A percentile compares a stretch with the other conserved stretches of the same genome.
Conservation (phyloP, 2,329 filamentous ascomycete species). For the Trichoderma sp. region DNA sequence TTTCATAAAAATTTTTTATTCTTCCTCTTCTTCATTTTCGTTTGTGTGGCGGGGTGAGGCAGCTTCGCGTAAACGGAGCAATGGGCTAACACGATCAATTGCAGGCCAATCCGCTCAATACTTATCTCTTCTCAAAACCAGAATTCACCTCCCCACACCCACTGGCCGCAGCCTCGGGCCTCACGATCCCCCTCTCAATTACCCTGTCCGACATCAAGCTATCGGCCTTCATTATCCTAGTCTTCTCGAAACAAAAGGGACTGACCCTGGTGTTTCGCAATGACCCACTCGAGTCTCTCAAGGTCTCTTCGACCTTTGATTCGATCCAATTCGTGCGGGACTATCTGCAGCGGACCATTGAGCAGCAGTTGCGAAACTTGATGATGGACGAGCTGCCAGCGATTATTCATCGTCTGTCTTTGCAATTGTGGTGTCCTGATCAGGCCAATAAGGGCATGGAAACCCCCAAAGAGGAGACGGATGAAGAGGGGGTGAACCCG, state of each 20-base stretch:
- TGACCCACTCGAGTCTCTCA: slow-evolving; percentile 94
- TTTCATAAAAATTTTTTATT: background rate
- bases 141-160: slow-evolving; percentile 90
- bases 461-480: slow-evolving; percentile 45
- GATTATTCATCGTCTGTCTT: slow-evolving; percentile 88
- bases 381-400: slow-evolving; percentile 98
- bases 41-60: background rate
- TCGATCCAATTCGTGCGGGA: slow-evolving; percentile 98
- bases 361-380: slow-evolving; percentile 82
- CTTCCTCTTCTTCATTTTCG: background rate
- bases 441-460: slow-evolving; percentile 54
- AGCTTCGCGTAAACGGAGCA: background rate
- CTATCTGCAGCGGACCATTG: slow-evolving; percentile 93
- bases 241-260: slow-evolving; percentile 96
- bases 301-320: slow-evolving; percentile 98
- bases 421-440: slow-evolving; percentile 87
- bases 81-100: slow-evolving; percentile 2
- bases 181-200: slow-evolving; percentile 97
- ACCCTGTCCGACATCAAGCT: slow-evolving; percentile 93
- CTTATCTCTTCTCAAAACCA: slow-evolving; percentile 87
- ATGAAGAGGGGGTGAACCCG: slow-evolving; percentile 71
- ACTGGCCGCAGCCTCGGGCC: slow-evolving; percentile 80
- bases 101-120: slow-evolving; percentile 92
- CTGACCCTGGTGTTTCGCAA: slow-evolving; percentile 96
- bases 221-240: slow-evolving; percentile 94